Percentiles rank a stretch among this genome's conserved stretches.
These are phyloP conservation scores for Castanea crenata DNA, from an alignment of 306 rosid genomes.

Conservation along the genomic window DNA sequence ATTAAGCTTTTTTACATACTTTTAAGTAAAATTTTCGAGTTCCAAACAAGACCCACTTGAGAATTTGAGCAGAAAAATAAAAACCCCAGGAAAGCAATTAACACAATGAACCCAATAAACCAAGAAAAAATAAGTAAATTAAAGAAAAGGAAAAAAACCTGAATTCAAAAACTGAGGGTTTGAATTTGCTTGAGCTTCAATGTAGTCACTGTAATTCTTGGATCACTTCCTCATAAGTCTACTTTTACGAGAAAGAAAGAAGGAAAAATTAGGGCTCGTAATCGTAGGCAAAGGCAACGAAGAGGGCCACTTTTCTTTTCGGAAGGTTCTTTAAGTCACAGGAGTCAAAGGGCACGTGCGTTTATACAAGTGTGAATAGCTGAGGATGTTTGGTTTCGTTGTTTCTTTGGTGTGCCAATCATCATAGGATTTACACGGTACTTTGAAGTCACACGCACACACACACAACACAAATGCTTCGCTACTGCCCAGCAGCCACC, in stretches of 20 bases:
- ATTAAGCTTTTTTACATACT: background rate
- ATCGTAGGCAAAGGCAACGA: background rate
- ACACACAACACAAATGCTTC: background rate
- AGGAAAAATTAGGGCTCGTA: constrained; percentile 40
- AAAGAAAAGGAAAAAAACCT: constrained; percentile 24
- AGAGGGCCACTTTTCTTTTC: constrained; percentile 21
- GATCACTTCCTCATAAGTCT: constrained; percentile 16
- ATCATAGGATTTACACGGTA: background rate
- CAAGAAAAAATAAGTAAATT: background rate
- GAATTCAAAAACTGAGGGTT: constrained; percentile 9
- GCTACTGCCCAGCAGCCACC: background rate
- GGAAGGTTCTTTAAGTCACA: constrained; percentile 41
- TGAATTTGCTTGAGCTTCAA: constrained; percentile 11
- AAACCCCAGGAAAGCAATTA: background rate
- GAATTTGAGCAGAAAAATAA: constrained; percentile 19
- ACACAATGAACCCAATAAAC: background rate
- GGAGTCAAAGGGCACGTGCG: constrained; percentile 60
- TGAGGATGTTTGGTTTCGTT: background rate
- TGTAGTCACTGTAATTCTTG: constrained; percentile 10
- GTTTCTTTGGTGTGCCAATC: background rate
- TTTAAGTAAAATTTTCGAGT: constrained; percentile 27
- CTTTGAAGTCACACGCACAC: background rate
- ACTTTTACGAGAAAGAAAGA: background rate
- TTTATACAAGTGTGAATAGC: constrained; percentile 3
- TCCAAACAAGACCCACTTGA: background rate